phyloP scores from a whole-genome alignment of 202 grass and related monocot genomes.

The Eragrostis tef region DNA sequence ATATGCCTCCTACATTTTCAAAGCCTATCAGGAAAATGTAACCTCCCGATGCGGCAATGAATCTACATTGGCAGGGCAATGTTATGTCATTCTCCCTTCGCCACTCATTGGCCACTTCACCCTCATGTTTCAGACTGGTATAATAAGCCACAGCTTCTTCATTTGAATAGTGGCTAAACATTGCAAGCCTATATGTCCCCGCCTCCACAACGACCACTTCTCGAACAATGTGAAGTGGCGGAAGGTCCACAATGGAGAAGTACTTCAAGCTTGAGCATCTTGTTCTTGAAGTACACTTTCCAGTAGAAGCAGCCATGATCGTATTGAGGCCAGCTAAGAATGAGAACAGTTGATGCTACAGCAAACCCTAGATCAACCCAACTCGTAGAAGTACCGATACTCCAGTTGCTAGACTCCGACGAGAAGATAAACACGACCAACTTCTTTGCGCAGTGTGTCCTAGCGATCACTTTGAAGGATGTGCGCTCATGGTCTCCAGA shows the following conservation, averaged over 20 bases:
- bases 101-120: background rate
- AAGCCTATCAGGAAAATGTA: background rate
- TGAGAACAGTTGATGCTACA: background rate
- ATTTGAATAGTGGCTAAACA: background rate
- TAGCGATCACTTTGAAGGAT: slow-evolving; percentile 3
- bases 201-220: background rate
- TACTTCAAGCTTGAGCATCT: background rate
- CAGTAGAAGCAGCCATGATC: slow-evolving; percentile 9
- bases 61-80: background rate
- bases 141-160: background rate
- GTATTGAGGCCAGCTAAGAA: background rate
- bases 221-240: no score
- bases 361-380: background rate
- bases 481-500: background rate
- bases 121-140: background rate
- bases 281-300: background rate
- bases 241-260: background rate
- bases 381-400: background rate
- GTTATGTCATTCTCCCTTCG: background rate
- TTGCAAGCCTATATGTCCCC: background rate
- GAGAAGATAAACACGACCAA: background rate
- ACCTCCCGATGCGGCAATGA: background rate
- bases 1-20: background rate
- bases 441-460: background rate
- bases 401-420: background rate